Percentiles rank a stretch among this genome's conserved stretches.
These are phyloP conservation scores for Lecanicillium sp. DNA, from an alignment of 2,329 filamentous ascomycete species.

Conservation along the genomic window DNA sequence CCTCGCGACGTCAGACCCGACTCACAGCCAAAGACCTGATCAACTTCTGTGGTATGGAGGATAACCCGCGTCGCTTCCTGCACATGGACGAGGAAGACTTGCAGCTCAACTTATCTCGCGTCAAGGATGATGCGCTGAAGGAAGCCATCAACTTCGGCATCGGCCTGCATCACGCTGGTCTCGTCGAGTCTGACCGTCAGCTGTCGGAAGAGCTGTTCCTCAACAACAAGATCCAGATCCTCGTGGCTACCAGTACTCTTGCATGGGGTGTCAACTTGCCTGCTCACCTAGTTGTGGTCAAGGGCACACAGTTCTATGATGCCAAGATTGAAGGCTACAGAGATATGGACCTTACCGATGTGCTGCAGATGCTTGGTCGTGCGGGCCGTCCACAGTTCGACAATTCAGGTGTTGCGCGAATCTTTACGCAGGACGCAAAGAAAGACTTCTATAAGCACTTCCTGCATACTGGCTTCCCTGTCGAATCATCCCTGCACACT, in stretches of 20 bases:
- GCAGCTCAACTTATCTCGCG: conserved; percentile 75
- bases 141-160: conserved; percentile 98
- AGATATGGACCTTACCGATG: conserved; percentile 98
- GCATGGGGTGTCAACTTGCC: conserved; percentile 98
- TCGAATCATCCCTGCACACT: conserved; percentile 93
- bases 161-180: conserved; percentile 91
- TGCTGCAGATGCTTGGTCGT: conserved; percentile 94
- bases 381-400: conserved; percentile 96
- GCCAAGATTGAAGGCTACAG: conserved; percentile 96
- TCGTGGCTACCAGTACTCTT: conserved; percentile 90
- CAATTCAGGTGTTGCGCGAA: conserved; percentile 88
- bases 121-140: conserved; percentile 87
- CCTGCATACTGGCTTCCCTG: conserved; percentile 93
- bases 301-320: conserved; percentile 96
- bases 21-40: conserved; percentile 94
- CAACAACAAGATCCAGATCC: conserved; percentile 96
- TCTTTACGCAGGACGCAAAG: conserved; percentile 95
- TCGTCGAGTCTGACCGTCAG: conserved; percentile 89
- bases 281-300: conserved; percentile 93
- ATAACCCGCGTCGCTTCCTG: conserved; percentile 89
- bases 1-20: conserved; percentile 88
- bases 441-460: conserved; percentile 99
- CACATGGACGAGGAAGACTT: conserved; percentile 93
- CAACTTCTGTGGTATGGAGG: conserved; percentile 97
- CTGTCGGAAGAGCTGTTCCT: conserved; percentile 91